These are phyloP conservation scores for Takashimella tepidaria DNA, from an alignment of 1,284 basidiomycete genomes.

Conservation along the genomic window DNA sequence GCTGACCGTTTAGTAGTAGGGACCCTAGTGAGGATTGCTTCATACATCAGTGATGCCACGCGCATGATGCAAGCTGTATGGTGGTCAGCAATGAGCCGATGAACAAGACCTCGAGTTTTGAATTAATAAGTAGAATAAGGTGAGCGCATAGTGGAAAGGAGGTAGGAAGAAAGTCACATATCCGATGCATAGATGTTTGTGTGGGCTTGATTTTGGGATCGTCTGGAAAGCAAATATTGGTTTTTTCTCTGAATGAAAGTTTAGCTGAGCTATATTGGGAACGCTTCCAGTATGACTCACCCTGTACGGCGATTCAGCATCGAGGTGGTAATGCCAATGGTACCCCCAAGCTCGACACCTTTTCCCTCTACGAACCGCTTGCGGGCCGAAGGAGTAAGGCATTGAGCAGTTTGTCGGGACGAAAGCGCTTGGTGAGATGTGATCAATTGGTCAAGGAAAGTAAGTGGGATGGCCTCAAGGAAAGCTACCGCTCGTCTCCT, in stretches of 20 bases:
- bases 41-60: conserved; percentile 29
- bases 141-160: no score
- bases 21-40: conserved; percentile 25
- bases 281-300: not conserved
- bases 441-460: conserved; percentile 16
- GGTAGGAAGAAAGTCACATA: no score
- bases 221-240: conserved; percentile 31
- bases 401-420: not conserved
- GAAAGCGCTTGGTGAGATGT: not conserved
- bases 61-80: conserved; percentile 28
- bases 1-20: conserved; percentile 34
- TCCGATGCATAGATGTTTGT: conserved; percentile 12
- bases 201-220: conserved; percentile 10
- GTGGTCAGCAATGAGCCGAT: no score
- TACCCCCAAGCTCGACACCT: not conserved
- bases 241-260: no score
- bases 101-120: not conserved
- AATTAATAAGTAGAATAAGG: no score
- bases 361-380: conserved; percentile 1
- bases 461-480: conserved; percentile 15
- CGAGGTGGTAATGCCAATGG: conserved; percentile 6
- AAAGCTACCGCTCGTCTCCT: conserved; percentile 16
- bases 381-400: not conserved
- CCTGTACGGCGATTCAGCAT: conserved; percentile 16
- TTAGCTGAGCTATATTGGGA: not conserved